Evolutionary conservation across 257 asterid species (phyloP).

Genomic region (Parsonsia alboflavescens): DNA sequence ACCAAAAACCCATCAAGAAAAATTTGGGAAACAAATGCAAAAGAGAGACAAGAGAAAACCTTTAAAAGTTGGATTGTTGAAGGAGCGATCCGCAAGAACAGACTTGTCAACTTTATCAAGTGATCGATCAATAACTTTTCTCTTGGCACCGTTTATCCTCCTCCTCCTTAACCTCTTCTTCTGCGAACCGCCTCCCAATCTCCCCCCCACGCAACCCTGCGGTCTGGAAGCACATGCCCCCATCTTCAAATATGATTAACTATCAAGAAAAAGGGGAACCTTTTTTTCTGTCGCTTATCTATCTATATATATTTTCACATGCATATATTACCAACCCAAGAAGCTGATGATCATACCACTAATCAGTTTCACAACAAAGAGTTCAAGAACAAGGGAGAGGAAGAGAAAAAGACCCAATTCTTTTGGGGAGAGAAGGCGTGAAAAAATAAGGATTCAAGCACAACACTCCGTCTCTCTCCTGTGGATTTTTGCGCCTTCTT

Average conservation of each 20-base stretch:
- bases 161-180: constrained; percentile 46
- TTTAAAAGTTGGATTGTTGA: constrained; percentile 43
- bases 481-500: constrained; percentile 3
- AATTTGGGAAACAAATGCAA: not conserved
- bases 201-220: constrained; percentile 51
- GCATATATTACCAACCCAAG: not conserved
- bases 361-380: not conserved
- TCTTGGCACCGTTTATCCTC: constrained; percentile 33
- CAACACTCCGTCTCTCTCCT: constrained; percentile 6
- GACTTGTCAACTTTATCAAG: constrained; percentile 54
- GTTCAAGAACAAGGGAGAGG: constrained; percentile 18
- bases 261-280: not conserved
- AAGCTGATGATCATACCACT: constrained; percentile 7
- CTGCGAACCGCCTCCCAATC: constrained; percentile 31
- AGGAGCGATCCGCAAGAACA: constrained; percentile 56
- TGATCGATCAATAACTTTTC: constrained; percentile 50
- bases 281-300: not conserved
- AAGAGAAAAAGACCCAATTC: constrained; percentile 17
- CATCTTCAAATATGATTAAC: constrained; percentile 32
- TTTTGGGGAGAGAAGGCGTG: constrained; percentile 31
- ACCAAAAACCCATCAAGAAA: not conserved
- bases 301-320: not conserved
- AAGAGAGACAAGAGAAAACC: constrained; percentile 34
- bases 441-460: constrained; percentile 25
- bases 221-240: constrained; percentile 86